phyloP scores from a whole-genome alignment of 805 yeast species.

The Candida schatavii region DNA sequence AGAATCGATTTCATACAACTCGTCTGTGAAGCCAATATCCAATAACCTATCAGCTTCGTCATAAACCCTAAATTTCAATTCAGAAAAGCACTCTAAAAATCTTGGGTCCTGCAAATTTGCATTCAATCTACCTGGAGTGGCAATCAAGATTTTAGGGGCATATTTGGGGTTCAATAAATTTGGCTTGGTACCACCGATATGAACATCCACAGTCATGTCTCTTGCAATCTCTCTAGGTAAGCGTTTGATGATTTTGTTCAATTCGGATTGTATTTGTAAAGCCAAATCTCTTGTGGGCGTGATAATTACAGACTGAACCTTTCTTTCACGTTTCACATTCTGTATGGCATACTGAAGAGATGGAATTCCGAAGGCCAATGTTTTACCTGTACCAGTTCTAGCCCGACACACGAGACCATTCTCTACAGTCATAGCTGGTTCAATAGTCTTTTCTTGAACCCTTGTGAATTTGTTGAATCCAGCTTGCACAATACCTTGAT shows the following conservation, averaged over 20 bases:
- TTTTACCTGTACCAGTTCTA: slow-evolving; percentile 94
- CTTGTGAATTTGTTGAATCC: slow-evolving; percentile 58
- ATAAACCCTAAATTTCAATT: slow-evolving; percentile 63
- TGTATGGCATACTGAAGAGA: slow-evolving; percentile 55
- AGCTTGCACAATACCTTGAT: slow-evolving; percentile 36
- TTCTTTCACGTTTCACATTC: slow-evolving; percentile 39
- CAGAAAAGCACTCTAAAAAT: slow-evolving; percentile 44
- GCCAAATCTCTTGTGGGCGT: slow-evolving; percentile 94
- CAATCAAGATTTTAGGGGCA: slow-evolving; percentile 67
- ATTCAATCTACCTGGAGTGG: slow-evolving; percentile 84
- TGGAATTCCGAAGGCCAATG: slow-evolving; percentile 85
- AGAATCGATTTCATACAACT: slow-evolving; percentile 56
- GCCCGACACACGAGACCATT: slow-evolving; percentile 81
- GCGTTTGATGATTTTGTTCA: slow-evolving; percentile 40
- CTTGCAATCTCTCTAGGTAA: slow-evolving; percentile 19
- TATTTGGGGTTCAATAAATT: slow-evolving; percentile 24
- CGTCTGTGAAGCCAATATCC: slow-evolving; percentile 75
- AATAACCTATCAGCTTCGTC: slow-evolving; percentile 92
- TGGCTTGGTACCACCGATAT: slow-evolving; percentile 65
- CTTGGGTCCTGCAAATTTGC: slow-evolving; percentile 52
- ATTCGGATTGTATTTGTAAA: slow-evolving; percentile 69
- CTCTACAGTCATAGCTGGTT: slow-evolving; percentile 51
- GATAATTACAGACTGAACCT: slow-evolving; percentile 54
- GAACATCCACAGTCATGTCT: slow-evolving; percentile 40
- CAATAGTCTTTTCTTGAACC: slow-evolving; percentile 64